Evolutionary conservation across 1,284 basidiomycete genomes (phyloP), one percentile per base, ranked within the genome.

Genomic region (Irpex sp.): DNA sequence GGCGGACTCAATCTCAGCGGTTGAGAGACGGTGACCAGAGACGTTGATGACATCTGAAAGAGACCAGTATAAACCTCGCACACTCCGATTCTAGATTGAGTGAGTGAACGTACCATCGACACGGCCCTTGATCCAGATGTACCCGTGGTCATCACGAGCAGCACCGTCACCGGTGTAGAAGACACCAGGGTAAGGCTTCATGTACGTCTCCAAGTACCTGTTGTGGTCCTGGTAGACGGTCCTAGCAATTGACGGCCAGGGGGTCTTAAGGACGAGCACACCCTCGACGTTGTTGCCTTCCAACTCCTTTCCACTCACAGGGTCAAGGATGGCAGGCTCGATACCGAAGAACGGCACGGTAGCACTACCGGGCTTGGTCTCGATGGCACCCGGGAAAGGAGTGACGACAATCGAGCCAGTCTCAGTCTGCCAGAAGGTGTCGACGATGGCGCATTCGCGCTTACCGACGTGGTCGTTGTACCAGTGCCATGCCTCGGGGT

Each of bases 401-500:
- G 96, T 95, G 66, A 99, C 86, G 67, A 96, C 89, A 78, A 98
- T 97, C 4, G 93, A 95, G 58, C 96, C 97, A 0, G 96, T 98
- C 81, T 99, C 97, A 2, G 97, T 99, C 85, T 98, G 97, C 89
- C 93, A 96, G 80, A 91, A 96, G 0, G 94, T 96, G 78, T 98
- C 97, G 64, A 98, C 96, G 69, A 99, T 92, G 15, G 97, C 95
- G 73, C 95, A 97, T 77, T 98, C 83, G 67, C 81, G 82, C 71
- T 87, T 85, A 36, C 97, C 97, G 62, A 98, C 96, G 74, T 94
- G 87, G 73, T 98, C 94, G 77, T 94, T 93, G 81, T 97, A 98
- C 97, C 97, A 98, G 73, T 96, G 87, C 97, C 97, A 98, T 3
- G 97, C 97, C 77, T 98, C 97, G 34, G 97, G 96, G 80, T 98